phyloP scores from a whole-genome alignment of 2,329 filamentous ascomycete genomes.

The Colletotrichum tabaci region DNA sequence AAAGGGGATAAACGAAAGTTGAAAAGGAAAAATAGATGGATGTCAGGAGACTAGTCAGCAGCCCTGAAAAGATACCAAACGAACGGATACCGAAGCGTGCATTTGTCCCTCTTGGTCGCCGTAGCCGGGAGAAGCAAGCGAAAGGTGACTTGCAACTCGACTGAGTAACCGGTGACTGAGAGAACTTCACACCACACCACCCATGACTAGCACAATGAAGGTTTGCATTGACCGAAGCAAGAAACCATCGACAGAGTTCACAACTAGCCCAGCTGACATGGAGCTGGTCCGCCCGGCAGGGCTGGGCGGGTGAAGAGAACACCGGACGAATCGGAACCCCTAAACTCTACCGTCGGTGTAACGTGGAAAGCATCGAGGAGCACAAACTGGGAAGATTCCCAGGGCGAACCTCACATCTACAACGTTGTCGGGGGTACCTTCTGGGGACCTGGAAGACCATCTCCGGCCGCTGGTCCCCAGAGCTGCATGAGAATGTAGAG shows the following conservation, averaged over 20 bases:
- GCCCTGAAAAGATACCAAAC: slow-evolving; percentile 38
- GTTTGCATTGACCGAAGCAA: slow-evolving; percentile 27
- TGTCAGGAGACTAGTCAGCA: slow-evolving; percentile 9
- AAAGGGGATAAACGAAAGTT: not conserved
- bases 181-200: no score
- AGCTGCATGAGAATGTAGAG: no score
- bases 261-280: slow-evolving; percentile 27
- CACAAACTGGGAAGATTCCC: not conserved
- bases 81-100: slow-evolving; percentile 39
- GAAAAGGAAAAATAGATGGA: slow-evolving; percentile 15
- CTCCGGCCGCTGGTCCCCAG: no score
- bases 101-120: slow-evolving; percentile 5
- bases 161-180: not conserved
- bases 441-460: no score
- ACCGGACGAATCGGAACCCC: slow-evolving; percentile 33
- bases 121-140: slow-evolving; percentile 14
- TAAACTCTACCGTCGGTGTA: slow-evolving; percentile 19
- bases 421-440: not conserved
- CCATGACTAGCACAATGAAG: slow-evolving; percentile 22
- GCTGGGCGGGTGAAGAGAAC: slow-evolving; percentile 6
- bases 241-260: slow-evolving; percentile 8
- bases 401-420: not conserved
- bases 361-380: not conserved
- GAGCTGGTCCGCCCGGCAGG: slow-evolving; percentile 2
- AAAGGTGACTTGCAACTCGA: not conserved